A percentile compares a stretch with the other conserved stretches of the same genome.
phyloP scores from a whole-genome alignment of 192 early-diverging fungal genomes.

The Umbelopsis sp. region DNA sequence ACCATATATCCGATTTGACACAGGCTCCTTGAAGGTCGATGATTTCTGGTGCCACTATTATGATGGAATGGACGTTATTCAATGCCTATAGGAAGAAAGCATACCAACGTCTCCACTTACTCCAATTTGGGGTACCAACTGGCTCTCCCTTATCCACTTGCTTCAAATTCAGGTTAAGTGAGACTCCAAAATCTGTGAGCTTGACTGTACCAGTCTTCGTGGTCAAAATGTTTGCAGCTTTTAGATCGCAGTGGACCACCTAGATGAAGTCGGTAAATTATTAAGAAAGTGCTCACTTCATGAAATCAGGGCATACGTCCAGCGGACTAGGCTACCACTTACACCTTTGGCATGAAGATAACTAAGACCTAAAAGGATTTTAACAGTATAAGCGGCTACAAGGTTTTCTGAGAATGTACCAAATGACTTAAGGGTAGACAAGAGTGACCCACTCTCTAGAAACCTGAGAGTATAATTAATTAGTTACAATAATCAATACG shows the following conservation, averaged over 20 bases:
- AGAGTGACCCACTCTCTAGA: slow-evolving; percentile 92
- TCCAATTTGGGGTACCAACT: slow-evolving; percentile 87
- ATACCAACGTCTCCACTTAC: slow-evolving; percentile 30
- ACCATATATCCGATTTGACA: slow-evolving; percentile 92
- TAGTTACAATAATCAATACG: too few species aligned
- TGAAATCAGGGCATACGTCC: too few species aligned
- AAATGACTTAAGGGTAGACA: slow-evolving; percentile 83
- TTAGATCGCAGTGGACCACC: slow-evolving; percentile 92
- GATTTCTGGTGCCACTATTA: slow-evolving; percentile 78
- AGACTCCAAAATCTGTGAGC: slow-evolving; percentile 96
- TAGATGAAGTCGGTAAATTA: neutral
- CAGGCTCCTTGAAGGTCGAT: slow-evolving; percentile 89
- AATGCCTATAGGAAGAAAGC: neutral
- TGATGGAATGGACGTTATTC: neutral
- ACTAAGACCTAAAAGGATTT: slow-evolving; percentile 86
- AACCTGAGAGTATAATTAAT: slow-evolving; percentile 32
- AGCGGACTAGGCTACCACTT: neutral
- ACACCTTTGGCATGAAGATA: slow-evolving; percentile 88
- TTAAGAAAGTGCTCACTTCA: too few species aligned
- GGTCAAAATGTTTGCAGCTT: slow-evolving; percentile 94
- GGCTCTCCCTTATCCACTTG: slow-evolving; percentile 64
- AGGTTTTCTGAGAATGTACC: slow-evolving; percentile 89
- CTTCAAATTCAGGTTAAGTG: slow-evolving; percentile 75
- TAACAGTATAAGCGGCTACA: slow-evolving; percentile 81
- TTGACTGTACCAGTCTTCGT: slow-evolving; percentile 96